Base-by-base conservation (phyloP, 2,329 filamentous ascomycete genomes). In the Aureobasidium zeae region DNA sequence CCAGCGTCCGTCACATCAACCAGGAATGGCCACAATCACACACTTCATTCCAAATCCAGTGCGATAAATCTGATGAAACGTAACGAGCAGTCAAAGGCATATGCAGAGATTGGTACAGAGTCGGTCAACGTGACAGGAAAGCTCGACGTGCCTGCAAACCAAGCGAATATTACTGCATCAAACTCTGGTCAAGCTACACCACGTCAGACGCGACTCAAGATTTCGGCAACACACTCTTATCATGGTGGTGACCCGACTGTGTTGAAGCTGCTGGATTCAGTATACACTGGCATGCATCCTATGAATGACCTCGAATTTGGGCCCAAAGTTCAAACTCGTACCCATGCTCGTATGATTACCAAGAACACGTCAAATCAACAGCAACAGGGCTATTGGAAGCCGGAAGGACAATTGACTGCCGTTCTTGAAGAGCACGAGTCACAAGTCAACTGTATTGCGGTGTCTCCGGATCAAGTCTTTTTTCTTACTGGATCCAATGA, bases 401-500 rank as follows among this genome's bases (percentile, higher is more conserved):
- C 91, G 0, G 77, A 80, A 44, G 88, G 91, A 2, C 81, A 79
- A 39, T 71, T 96, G 7, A 82, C 96, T 15, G 86, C 88, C 2
- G 86, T 86, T 1, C 87, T 96, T 56, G 79, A 84, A 1, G 91
- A 98, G 59, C 91, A 98, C 58, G 79, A 73, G 20, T 86, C 79
- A 0, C 76, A 85, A 6, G 77, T 96, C 51, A 94, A 83, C 56
- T 78, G 88, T 8, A 77, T 96, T 9, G 71, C 83, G 2, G 77
- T 86, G 6, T 81, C 91, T 2, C 86, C 89, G 0, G 91, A 98
- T 57, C 89, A 98, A 59, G 69, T 81, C 4, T 98, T 98, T 65
- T 98, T 98, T 62, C 74, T 95, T 45, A 96, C 91, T 1, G 89
- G 81, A 5, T 89, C 88, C 8, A 86, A 94, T 55, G 91, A 98